Percentiles rank a stretch among this genome's conserved stretches.
These are phyloP conservation scores for Leccinum truebloodii DNA, from an alignment of 768 basidiomycete species.

Conservation along the genomic window DNA sequence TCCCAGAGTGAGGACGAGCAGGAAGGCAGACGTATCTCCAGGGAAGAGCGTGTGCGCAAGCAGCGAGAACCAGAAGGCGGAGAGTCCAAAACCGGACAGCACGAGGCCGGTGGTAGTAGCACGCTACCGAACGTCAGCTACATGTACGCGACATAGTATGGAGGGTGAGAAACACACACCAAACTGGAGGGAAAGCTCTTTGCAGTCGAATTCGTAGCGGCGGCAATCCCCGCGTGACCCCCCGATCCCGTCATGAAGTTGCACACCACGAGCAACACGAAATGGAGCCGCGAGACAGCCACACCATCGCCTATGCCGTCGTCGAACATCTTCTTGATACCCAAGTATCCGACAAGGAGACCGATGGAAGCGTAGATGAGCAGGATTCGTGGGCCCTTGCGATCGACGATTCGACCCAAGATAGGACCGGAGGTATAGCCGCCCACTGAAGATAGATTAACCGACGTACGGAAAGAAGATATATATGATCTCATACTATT, in stretches of 20 bases:
- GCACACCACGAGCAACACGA: slow-evolving; percentile 57
- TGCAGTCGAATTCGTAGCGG: slow-evolving; percentile 80
- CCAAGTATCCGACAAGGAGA: slow-evolving; percentile 71
- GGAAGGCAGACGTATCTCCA: slow-evolving; percentile 75
- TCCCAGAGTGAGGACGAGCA: slow-evolving; percentile 74
- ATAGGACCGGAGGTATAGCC: slow-evolving; percentile 75
- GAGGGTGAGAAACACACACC: slow-evolving; percentile 41
- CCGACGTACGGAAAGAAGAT: background rate
- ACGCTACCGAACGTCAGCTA: slow-evolving; percentile 43
- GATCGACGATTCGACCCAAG: slow-evolving; percentile 79
- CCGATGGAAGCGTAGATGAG: slow-evolving; percentile 58
- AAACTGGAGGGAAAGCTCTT: slow-evolving; percentile 77
- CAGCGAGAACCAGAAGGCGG: slow-evolving; percentile 86
- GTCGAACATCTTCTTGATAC: slow-evolving; percentile 70
- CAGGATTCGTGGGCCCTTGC: slow-evolving; percentile 67
- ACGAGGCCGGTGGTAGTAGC: slow-evolving; percentile 78
- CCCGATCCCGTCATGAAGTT: slow-evolving; percentile 77
- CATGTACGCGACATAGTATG: background rate
- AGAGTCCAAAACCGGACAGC: slow-evolving; percentile 86
- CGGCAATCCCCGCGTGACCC: slow-evolving; percentile 66
- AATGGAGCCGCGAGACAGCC: slow-evolving; percentile 43
- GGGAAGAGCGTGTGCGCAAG: slow-evolving; percentile 72
- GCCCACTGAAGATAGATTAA: slow-evolving; percentile 50
- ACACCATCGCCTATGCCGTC: slow-evolving; percentile 42
- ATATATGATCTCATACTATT: slow-evolving; percentile 49